Base-by-base conservation (phyloP, 2,329 filamentous ascomycete genomes). In the Immersiporthe knoxdaviesiana region DNA sequence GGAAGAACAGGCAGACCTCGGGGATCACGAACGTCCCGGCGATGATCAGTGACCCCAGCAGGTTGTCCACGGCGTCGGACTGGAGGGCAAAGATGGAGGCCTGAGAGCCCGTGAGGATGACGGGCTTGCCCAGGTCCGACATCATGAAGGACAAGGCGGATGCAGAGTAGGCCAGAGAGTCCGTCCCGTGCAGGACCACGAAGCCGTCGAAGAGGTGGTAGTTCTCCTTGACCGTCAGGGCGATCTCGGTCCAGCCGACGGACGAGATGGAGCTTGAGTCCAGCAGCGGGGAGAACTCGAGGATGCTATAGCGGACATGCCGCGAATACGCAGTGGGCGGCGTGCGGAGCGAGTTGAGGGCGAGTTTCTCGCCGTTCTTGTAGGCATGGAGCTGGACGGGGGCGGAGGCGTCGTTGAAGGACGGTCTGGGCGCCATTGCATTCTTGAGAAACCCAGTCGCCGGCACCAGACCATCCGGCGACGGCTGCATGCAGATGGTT, bases 81-180 rank as follows among this genome's bases (percentile, higher is more conserved):
- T 97, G 94, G 35, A 97, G 87, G 71, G 94, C 90, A 74, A 96
- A 91, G 86, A 97, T 97, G 61, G 93, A 93, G 0, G 94, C 92
- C 77, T 93, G 91, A 2, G 90, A 91, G 1, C 91, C 91, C 0
- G 94, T 97, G 63, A 97, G 84, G 67, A 97, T 91, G 41, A 97
- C 92, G 1, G 94, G 93, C 82, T 97, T 97, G 64, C 93, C 94
- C 18, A 97, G 85, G 76, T 97, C 93, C 75, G 92, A 88, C 78
- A 97, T 88, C 92, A 97, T 97, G 82, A 97, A 97, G 74, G 92
- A 96, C 69, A 97, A 84, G 3, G 94, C 94, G 6, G 93, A 97
- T 71, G 92, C 92, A 5, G 93, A 96, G 80, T 97, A 97, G 24
- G 91, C 92, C 65, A 97, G 84, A 59, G 92, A 97, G 80, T 97